Conservation (phyloP, 768 basidiomycete genomes). For the Leccinum ochraceum region DNA sequence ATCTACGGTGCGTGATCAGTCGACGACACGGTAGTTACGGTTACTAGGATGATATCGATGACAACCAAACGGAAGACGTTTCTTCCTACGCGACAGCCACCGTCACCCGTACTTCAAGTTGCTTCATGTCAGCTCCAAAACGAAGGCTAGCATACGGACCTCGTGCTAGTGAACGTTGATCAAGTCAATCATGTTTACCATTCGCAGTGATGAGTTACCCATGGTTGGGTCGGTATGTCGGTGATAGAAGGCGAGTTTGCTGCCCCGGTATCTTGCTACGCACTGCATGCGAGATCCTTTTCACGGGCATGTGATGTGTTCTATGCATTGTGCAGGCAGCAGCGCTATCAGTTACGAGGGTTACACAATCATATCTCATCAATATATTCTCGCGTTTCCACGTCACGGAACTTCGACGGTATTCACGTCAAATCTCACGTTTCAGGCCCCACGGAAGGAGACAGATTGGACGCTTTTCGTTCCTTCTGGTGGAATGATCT, state of each 20-base stretch:
- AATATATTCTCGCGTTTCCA: neutral
- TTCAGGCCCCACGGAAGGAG: neutral
- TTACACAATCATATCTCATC: neutral
- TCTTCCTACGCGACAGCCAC: too few species aligned
- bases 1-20: neutral
- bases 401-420: neutral
- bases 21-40: neutral
- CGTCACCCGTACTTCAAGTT: too few species aligned
- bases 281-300: neutral
- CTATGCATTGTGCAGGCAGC: neutral
- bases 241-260: neutral
- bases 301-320: neutral
- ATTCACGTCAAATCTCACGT: neutral
- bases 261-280: neutral
- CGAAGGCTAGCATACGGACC: too few species aligned
- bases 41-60: neutral
- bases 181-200: neutral
- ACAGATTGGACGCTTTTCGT: neutral
- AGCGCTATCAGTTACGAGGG: neutral
- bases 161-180: neutral
- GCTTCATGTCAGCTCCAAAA: too few species aligned
- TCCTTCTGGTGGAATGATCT: neutral
- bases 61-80: neutral
- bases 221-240: neutral
- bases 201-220: neutral